Conservation (phyloP, 306 rosid genomes). For the Morella rubra region DNA sequence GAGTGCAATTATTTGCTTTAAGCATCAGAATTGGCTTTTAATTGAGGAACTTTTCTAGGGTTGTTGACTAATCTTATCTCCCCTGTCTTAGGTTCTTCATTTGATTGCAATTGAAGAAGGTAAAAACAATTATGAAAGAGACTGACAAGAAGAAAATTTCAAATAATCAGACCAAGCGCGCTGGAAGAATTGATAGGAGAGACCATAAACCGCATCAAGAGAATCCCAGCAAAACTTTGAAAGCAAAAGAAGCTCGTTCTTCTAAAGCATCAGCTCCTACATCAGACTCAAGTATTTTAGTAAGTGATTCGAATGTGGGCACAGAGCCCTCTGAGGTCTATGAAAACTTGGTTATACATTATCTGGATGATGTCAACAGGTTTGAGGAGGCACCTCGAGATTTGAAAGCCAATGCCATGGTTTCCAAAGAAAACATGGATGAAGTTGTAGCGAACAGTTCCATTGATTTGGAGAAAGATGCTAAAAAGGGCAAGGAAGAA, state of each 20-base stretch:
- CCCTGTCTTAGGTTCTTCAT: conserved; percentile 28
- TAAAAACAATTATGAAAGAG: conserved; percentile 62
- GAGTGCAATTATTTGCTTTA: conserved; percentile 19
- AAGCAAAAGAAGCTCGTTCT: conserved; percentile 51
- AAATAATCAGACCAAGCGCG: conserved; percentile 52
- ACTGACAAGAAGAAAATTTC: conserved; percentile 61
- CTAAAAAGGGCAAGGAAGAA: conserved; percentile 57
- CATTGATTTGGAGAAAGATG: conserved; percentile 59
- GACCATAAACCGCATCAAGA: conserved; percentile 51
- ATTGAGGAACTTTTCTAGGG: conserved; percentile 14
- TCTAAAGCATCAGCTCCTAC: conserved; percentile 43
- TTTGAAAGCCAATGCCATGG: conserved; percentile 46
- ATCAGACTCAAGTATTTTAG: conserved; percentile 34
- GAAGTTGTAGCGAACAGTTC: conserved; percentile 54
- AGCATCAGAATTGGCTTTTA: conserved; percentile 19
- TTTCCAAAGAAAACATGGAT: conserved; percentile 44
- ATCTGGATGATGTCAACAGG: conserved; percentile 73
- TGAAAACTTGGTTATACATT: conserved; percentile 51
- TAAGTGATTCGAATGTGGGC: conserved; percentile 54
- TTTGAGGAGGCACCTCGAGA: conserved; percentile 44
- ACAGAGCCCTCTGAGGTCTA: conserved; percentile 55
- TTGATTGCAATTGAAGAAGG: conserved; percentile 34
- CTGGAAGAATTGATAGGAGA: conserved; percentile 53
- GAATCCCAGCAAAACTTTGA: conserved; percentile 47
- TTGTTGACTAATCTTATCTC: conserved; percentile 32